Evolutionary conservation across 2,329 filamentous ascomycete species (phyloP), one percentile per base, ranked within the genome.

Genomic region (Pseudocercospora fuligena): DNA sequence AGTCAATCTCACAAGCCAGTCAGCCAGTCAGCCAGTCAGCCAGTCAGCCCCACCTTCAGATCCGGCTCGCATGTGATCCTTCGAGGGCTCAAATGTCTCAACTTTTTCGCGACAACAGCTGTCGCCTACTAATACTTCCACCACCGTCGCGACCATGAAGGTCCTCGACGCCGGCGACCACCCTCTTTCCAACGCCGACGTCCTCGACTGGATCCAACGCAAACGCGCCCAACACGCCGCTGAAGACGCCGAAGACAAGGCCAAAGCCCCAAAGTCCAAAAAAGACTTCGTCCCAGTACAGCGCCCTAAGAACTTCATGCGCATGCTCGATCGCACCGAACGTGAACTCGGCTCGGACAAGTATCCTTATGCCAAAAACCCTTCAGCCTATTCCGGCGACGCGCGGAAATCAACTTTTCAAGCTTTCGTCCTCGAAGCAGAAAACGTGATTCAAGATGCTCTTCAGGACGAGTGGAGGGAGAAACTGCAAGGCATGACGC

Each of bases 161-260:
- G 74, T 79, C 66, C 72, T 78, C 66, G 76, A 79, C 61, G 75
- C 77, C 2, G 77, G 77, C 64, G 78, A 77, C 40, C 73, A 76
- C 29, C 71, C 70, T 46, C 69, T 79, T 58, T 75, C 76, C 56
- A 78, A 79, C 67, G 71, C 73, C 46, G 77, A 78, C 61, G 76
- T 78, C 47, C 71, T 78, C 25, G 71, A 75, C 60, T 78, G 73
- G 72, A 69, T 78, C 60, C 60, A 69, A 31, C 67, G 70, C 21
- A 78, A 77, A 56, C 73, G 73, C 54, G 65, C 65, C 5, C 76
- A 77, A 60, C 74, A 78, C 66, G 63, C 67, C n/a, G 57, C 54
- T 27, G 77, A 78, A 70, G 76, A 76, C 64, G 69, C 66, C 21
- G 69, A 72, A 27, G 73, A 75, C 54, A 70, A 73, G 25, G 63